Evolutionary conservation across 768 basidiomycete species (phyloP).

Genomic region (Naganishia onofrii): DNA sequence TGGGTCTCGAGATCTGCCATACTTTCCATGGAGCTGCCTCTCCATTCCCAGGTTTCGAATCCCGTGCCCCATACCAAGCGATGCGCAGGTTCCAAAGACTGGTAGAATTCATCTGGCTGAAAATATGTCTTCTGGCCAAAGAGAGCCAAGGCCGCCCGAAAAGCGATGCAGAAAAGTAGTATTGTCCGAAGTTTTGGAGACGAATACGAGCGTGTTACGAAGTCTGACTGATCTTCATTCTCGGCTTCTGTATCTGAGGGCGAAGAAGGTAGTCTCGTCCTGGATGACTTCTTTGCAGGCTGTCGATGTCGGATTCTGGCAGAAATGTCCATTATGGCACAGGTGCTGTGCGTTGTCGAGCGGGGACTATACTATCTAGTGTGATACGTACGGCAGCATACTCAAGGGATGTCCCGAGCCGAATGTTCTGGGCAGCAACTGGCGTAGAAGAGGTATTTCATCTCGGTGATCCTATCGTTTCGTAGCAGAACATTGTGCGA

Average conservation of each 20-base stretch:
- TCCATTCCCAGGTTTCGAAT: constrained; percentile 95
- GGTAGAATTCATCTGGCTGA: constrained; percentile 96
- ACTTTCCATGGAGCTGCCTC: constrained; percentile 22
- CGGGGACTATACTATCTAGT: neutral
- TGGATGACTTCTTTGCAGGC: neutral
- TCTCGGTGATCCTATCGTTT: no score
- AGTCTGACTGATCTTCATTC: neutral
- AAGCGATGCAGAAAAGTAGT: constrained; percentile 5
- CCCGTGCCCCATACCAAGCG: constrained; percentile 85
- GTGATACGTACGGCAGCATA: neutral
- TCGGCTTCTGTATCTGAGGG: neutral
- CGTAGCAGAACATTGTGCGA: no score
- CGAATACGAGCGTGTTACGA: neutral
- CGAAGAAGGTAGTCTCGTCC: neutral
- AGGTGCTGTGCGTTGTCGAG: neutral
- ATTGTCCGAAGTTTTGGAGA: constrained; percentile 3
- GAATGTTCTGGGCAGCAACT: no score
- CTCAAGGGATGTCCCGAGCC: no score
- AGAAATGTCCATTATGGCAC: neutral
- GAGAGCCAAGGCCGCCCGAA: constrained; percentile 33
- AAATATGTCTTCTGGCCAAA: constrained; percentile 65
- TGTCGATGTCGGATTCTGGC: neutral
- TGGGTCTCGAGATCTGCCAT: neutral
- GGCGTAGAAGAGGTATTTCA: no score
- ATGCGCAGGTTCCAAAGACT: constrained; percentile 89